Conservation (phyloP, 768 basidiomycete genomes). For the Tricholoma matsutake region DNA sequence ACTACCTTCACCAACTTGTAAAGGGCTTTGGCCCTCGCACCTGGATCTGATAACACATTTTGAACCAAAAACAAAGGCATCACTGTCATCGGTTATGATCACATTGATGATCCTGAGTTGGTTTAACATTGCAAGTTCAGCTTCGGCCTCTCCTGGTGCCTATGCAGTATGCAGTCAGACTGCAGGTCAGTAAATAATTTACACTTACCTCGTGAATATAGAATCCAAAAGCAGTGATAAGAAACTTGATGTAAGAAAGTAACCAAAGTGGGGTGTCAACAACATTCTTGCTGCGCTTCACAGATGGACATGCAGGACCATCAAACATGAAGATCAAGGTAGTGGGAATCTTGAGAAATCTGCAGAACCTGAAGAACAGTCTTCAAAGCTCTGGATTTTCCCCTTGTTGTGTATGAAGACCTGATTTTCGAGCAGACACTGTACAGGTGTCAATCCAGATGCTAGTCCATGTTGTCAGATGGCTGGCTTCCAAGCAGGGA, state of each 20-base stretch:
- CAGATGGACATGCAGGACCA: slow-evolving; percentile 37
- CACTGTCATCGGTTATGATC: slow-evolving; percentile 46
- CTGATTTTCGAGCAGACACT: not conserved
- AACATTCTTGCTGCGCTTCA: slow-evolving; percentile 36
- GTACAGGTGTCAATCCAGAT: slow-evolving; percentile 7
- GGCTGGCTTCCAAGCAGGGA: not conserved
- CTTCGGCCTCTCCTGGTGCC: slow-evolving; percentile 56
- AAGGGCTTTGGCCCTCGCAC: slow-evolving; percentile 15
- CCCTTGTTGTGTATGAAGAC: slow-evolving; percentile 14
- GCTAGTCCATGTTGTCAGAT: not conserved
- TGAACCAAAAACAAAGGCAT: slow-evolving; percentile 46
- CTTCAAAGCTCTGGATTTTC: slow-evolving; percentile 41
- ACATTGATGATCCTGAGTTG: slow-evolving; percentile 39
- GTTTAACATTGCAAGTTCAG: slow-evolving; percentile 45
- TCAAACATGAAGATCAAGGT: too few species aligned
- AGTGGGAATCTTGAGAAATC: slow-evolving; percentile 20
- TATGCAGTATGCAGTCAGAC: slow-evolving; percentile 4
- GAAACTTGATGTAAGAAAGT: slow-evolving; percentile 19
- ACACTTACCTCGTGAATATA: slow-evolving; percentile 23
- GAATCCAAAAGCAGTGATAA: slow-evolving; percentile 45
- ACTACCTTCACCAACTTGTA: not conserved
- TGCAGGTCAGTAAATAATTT: not conserved
- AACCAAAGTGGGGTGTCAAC: slow-evolving; percentile 25
- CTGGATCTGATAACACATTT: slow-evolving; percentile 34
- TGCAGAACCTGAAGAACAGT: slow-evolving; percentile 39